phyloP scores from a whole-genome alignment of 2,329 filamentous ascomycete species.

The Paramyrothecium roridum region DNA sequence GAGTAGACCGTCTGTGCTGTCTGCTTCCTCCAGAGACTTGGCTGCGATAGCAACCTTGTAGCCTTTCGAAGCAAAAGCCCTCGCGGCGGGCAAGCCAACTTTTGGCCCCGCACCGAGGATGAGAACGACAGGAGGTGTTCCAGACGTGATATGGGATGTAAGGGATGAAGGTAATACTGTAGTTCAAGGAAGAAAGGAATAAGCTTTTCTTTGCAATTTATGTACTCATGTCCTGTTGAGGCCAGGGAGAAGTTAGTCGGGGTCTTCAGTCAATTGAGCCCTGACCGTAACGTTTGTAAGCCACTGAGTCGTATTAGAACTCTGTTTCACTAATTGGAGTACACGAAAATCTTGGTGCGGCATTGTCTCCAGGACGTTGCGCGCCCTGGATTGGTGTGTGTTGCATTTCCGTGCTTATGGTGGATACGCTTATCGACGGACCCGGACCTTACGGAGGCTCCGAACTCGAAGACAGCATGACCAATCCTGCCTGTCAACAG shows the following conservation, averaged over 20 bases:
- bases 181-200: background rate
- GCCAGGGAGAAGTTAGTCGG: background rate
- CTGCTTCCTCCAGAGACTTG: conserved; percentile 12
- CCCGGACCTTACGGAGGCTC: background rate
- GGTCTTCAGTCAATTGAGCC: too few species aligned
- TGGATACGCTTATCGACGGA: background rate
- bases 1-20: conserved; percentile 18
- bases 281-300: too few species aligned
- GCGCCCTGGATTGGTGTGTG: too few species aligned
- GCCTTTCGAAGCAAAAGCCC: conserved; percentile 16
- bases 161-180: background rate
- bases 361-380: background rate
- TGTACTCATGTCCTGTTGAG: background rate
- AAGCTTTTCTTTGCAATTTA: background rate
- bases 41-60: conserved; percentile 21
- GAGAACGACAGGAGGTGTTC: conserved; percentile 9
- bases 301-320: background rate
- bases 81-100: conserved; percentile 15
- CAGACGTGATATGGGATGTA: conserved; percentile 1
- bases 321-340: background rate
- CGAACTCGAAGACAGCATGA: background rate
- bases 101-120: conserved; percentile 22
- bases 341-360: too few species aligned
- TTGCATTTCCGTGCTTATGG: too few species aligned
- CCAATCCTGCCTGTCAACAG: background rate